Base-by-base conservation (phyloP, 225 moss, liverwort and hornwort species). In the Rhytidiadelphus loreus region DNA sequence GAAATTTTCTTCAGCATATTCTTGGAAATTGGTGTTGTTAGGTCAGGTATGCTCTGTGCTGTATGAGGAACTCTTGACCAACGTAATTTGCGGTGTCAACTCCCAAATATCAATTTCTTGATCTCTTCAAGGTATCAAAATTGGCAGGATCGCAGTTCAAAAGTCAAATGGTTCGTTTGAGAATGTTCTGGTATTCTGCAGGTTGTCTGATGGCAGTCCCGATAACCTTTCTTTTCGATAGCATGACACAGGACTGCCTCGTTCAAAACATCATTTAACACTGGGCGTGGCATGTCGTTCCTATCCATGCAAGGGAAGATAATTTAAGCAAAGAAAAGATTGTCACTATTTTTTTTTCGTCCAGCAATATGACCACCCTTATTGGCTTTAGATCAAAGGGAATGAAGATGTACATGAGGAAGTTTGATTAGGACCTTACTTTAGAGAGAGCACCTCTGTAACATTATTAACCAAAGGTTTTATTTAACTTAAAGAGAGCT, bases 381-480 rank as follows among this genome's bases (percentile, higher is more conserved):
- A 30, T 50, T 39, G 13, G 13, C 23, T 69, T n/a, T 69, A 69
- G 39, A 69, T 39, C 13, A 69, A 69, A 39, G 39, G 4, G 30
- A 28, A 30, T 1, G 21, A 50, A 52, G 8, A 3, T 23, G 37
- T 6, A 35, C 0, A 8, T 2, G 2, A 77, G 2, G 53, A 77
- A 53, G 35, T 77, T 53, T 77, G 4, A 77, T 3, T 52, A 35
- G 22, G 23, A 35, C 2, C 13, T 50, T 53, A 22, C 1, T 35
- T 13, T 33, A 76, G 14, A 1, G 1, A 52, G 20, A 33, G 23
- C 24, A 10, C 15, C 6, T 55, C 25, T 1, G 1, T 16, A 56
- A 16, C 2, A 77, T 77, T 25, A 25, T 77, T 37, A 1, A 12
- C 6, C 0, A 24, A 0, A 37, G 10, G 23, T 37, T 4, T 2